Base-by-base conservation (phyloP, 2,329 filamentous ascomycete species). In the Metarhizium robertsii region DNA sequence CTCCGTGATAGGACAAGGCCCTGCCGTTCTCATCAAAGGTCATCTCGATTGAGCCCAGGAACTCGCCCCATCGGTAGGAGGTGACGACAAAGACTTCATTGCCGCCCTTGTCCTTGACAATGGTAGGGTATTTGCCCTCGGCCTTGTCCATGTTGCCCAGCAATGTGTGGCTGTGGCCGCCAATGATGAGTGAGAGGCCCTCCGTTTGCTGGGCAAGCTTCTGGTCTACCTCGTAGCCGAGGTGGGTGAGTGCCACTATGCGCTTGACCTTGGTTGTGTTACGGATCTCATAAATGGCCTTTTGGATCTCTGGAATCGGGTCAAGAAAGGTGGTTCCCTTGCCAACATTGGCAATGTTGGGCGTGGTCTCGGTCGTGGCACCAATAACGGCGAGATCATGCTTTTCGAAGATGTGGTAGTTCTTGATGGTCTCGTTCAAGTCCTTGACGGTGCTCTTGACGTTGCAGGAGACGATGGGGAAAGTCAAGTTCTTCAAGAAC, bases 61-160 rank as follows among this genome's bases (percentile, higher is more conserved):
- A 86, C 69, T 86, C 81, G 53, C 84, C 84, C 84, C 84, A 87
- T 59, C 83, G 78, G 64, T 83, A 87, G 2, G 83, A 79, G 7
- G 83, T 85, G 18, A 87, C 84, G 62, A 86, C 77, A 64, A 86
- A 87, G 52, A 87, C 84, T 62, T 87, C 84, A 38, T 86, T 79
- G 48, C 81, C 83, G 52, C 81, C 78, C 58, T 74, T 67, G 65
- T 87, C 85, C 32, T 78, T 69, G 53, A 77, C 76, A 52, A 87
- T 81, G 14, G 84, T 87, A 1, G 84, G 84, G 63, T 87, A 87
- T 8, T 78, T 73, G 38, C 83, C 84, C 61, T 76, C 72, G 14
- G 83, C 78, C 29, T 73, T 75, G n/a, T 74, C 66, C 71, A 84
- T 79, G 62, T 80, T 73, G 53, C 83, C 84, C 1, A 87, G 74